Evolutionary conservation across 371 early-diverging fungal species (phyloP).

Genomic region (Smittium mucronatum): DNA sequence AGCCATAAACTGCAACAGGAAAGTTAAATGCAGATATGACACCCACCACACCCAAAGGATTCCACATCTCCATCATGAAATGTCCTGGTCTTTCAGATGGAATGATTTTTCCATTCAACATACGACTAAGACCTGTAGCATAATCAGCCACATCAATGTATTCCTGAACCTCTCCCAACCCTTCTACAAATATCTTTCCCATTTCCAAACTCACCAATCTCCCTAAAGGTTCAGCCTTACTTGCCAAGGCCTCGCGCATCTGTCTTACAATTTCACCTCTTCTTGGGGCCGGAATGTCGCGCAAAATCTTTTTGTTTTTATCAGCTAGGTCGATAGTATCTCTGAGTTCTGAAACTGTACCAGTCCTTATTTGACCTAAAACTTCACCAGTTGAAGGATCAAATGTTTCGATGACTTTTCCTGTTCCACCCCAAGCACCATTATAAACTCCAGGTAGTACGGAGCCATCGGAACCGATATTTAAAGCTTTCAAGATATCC

Average conservation of each 20-base stretch:
- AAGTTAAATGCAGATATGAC: conserved; percentile 94
- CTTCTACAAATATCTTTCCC: conserved; percentile 92
- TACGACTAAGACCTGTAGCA: conserved; percentile 81
- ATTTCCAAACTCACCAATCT: conserved; percentile 82
- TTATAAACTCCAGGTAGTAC: conserved; percentile 61
- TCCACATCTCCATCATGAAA: conserved; percentile 92
- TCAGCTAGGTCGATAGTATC: conserved; percentile 44
- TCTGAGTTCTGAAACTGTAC: conserved; percentile 38
- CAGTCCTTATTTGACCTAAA: conserved; percentile 56
- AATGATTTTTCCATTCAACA: conserved; percentile 73
- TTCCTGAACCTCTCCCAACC: conserved; percentile 95
- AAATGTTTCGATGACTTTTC: conserved; percentile 54
- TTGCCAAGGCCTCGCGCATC: conserved; percentile 74
- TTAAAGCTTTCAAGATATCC: background rate
- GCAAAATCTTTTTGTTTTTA: conserved; percentile 54
- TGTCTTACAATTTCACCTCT: conserved; percentile 87
- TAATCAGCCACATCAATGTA: conserved; percentile 91
- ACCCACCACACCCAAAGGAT: conserved; percentile 87
- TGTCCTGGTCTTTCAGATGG: conserved; percentile 92
- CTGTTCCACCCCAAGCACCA: conserved; percentile 78
- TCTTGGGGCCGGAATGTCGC: conserved; percentile 75
- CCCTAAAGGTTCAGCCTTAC: conserved; percentile 65
- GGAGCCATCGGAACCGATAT: background rate
- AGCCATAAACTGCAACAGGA: conserved; percentile 60
- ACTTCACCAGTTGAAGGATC: conserved; percentile 82